Evolutionary conservation across 108 stramenopile species (phyloP), one percentile per base, ranked within the genome.

Genomic region (Skeletonema tropicum): DNA sequence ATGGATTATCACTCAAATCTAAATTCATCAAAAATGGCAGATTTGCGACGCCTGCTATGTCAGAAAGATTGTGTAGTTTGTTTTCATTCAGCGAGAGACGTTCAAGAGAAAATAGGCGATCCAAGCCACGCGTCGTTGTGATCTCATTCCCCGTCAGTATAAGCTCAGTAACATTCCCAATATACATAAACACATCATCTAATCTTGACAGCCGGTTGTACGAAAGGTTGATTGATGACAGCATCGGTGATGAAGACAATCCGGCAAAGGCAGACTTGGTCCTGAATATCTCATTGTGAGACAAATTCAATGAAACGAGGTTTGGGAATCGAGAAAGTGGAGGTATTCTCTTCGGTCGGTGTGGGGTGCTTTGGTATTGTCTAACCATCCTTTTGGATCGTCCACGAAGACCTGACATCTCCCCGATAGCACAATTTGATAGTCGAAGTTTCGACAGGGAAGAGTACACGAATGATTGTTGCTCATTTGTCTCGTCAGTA

Each of bases 91-190:
- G 30, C 14, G 63, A 72, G 42, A 96, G 70, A 9, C 65, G 57
- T 76, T 87, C 79, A 45, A 96, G 69, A 3, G 86, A 85, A 60
- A 85, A 93, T 33, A 93, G 60, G 14, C 88, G 83, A 57, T 92
- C 95, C 6, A 96, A 32, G 6, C 90, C 92, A 35, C 71, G 52
- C 21, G 74, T 60, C 10, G 85, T 70, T 19, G 58, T 52, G 57
- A 96, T 65, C 21, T 73, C 57, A 77, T 96, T 96, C 32, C 89
- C 60, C 2, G 89, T 77, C 55, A 96, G 66, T 14, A 86, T 69
- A 30, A 96, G 77, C 45, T 79, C 78, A 52, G 83, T 82, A 7
- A 95, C 63, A 63, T 95, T 92, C 5, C 94, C 92, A 60, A 74
- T 81, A 60, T 36, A 76, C 89, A 69, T 76, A 68, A 71, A 82